These are phyloP conservation scores for Bruguiera parviflora DNA, from an alignment of 345 rosid species.

Conservation along the genomic window DNA sequence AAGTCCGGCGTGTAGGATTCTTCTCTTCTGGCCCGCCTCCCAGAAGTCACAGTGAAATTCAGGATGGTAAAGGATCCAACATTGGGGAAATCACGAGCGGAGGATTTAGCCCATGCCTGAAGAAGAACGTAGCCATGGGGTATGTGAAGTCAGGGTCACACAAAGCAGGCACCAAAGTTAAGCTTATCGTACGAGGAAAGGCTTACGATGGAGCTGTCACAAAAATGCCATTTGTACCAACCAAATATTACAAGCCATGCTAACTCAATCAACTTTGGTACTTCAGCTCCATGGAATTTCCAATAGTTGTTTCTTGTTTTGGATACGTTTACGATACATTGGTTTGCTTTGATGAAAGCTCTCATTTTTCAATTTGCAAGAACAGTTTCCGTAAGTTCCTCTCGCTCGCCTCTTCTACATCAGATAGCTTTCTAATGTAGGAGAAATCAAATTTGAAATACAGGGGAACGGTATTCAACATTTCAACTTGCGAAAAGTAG, in stretches of 20 bases:
- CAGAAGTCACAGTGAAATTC: conserved; percentile 90
- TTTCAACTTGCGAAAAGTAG: not conserved
- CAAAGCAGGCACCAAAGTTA: conserved; percentile 77
- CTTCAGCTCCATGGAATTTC: conserved; percentile 9
- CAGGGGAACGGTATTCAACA: not conserved
- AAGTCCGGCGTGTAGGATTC: conserved; percentile 84
- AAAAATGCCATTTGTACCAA: conserved; percentile 83
- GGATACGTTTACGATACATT: conserved; percentile 12
- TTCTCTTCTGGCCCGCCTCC: conserved; percentile 87
- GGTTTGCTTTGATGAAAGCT: not conserved
- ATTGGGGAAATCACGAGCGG: conserved; percentile 97
- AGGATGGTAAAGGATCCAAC: conserved; percentile 62
- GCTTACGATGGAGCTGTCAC: conserved; percentile 78
- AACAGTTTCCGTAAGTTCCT: not conserved
- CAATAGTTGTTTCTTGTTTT: conserved; percentile 14
- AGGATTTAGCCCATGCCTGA: conserved; percentile 95
- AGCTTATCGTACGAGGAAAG: conserved; percentile 83
- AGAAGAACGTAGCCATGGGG: conserved; percentile 99
- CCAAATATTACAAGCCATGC: conserved; percentile 85
- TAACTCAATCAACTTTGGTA: conserved; percentile 20
- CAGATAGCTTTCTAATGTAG: no score
- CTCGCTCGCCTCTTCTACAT: no score
- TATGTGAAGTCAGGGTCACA: conserved; percentile 91
- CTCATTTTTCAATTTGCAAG: not conserved
- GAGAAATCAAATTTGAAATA: no score